Base-by-base conservation (phyloP, 2,329 filamentous ascomycete species). In the Tolypocladium nubicola region DNA sequence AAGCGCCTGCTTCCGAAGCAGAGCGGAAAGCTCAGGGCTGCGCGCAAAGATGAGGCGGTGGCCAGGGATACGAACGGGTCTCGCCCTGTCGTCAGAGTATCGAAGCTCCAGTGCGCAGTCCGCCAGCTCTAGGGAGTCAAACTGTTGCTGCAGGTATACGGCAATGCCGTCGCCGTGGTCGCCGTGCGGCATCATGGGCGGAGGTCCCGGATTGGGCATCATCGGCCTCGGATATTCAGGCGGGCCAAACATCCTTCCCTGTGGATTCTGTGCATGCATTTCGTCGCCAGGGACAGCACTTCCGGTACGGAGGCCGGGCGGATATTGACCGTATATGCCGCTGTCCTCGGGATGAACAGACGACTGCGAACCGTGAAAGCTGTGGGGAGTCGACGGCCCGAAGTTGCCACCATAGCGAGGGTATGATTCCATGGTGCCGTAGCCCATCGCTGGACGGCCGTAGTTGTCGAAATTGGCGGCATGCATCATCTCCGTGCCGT, bases 291-390 rank as follows among this genome's bases (percentile, higher is more conserved):
- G 63, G 2, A 64, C 66, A 21, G 61, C 57, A 1, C 59, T 62
- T 7, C 72, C 72, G 43, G 72, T 79, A n/a, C 72, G 71, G 47
- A 68, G 70, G 33, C 68, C 71, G 35, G 72, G 64, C 54, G 70
- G 65, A 45, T 72, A 75, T 59, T 75, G 76, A 33, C 68, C 71
- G 56, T 70, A 73, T 56, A 74, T 67, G 57, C 71, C 73, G 37
- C 70, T 73, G 14, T 79, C 77, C 43, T 77, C 77, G 19, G 71
- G 74, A 49, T 76, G 75, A 6, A 70, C 74, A 1, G 82, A 83
- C 40, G 80, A 76, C 59, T 84, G 83, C 2, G 83, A 85, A 40
- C 78, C 82, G 57, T 84, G 83, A 64, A 83, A 83, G 67, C 82
- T 85, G 60, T 82, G 82, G 4, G 82, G 79, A 2, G 81, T 83